These are phyloP conservation scores for Rosa rugosa DNA, from an alignment of 306 rosid genomes.

Conservation along the genomic window DNA sequence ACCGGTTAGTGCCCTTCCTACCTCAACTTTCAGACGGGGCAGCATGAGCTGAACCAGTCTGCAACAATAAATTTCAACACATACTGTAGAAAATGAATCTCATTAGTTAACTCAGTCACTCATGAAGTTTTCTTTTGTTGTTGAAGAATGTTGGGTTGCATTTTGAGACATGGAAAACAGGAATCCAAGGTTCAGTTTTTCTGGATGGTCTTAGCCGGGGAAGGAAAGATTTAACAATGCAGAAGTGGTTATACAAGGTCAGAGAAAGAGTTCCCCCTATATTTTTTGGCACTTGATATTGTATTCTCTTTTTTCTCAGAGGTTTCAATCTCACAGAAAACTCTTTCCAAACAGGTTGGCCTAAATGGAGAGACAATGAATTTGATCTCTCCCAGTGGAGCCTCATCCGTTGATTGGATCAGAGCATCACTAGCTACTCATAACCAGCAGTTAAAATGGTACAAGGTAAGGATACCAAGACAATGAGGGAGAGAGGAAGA, in stretches of 20 bases:
- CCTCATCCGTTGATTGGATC: constrained; percentile 72
- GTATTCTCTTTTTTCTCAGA: neutral
- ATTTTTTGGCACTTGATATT: neutral
- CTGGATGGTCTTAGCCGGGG: constrained; percentile 72
- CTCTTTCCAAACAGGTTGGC: constrained; percentile 59
- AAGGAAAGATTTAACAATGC: constrained; percentile 60
- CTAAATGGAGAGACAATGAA: constrained; percentile 82
- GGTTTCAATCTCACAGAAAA: constrained; percentile 4
- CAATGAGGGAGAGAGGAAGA: neutral
- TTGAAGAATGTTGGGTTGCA: constrained; percentile 75
- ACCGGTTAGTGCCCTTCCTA: constrained; percentile 54
- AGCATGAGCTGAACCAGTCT: neutral
- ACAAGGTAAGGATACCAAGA: constrained; percentile 50
- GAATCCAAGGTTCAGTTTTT: constrained; percentile 75
- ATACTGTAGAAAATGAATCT: neutral
- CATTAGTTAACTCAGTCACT: neutral
- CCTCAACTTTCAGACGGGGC: neutral
- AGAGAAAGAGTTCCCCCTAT: neutral
- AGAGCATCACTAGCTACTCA: constrained; percentile 49
- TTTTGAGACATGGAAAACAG: constrained; percentile 80
- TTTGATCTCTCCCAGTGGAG: constrained; percentile 61
- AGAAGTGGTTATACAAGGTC: constrained; percentile 94
- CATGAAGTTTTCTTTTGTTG: constrained; percentile 16
- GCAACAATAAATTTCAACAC: neutral
- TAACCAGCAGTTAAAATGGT: constrained; percentile 74